Conservation (phyloP, 2,329 filamentous ascomycete genomes). For the Aspergillus eucalypticola region DNA sequence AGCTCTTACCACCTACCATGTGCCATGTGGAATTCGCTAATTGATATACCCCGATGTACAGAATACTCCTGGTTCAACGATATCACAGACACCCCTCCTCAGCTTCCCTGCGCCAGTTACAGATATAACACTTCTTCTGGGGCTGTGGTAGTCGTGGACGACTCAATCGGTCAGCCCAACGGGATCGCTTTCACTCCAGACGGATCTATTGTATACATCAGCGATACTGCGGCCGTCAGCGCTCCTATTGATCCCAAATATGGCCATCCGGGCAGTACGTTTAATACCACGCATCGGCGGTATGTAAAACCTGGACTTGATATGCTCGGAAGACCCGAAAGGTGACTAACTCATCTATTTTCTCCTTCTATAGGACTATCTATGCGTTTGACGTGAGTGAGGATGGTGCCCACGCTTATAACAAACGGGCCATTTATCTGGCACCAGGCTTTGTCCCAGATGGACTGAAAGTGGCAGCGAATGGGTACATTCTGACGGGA, state of each 20-base stretch:
- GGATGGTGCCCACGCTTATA: conserved; percentile 36
- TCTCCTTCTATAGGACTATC: conserved; percentile 26
- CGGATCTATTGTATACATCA: conserved; percentile 47
- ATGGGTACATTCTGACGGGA: conserved; percentile 45
- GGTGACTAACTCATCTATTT: background rate
- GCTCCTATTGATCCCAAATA: conserved; percentile 23
- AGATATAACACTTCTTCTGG: conserved; percentile 47
- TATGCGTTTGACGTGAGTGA: conserved; percentile 44
- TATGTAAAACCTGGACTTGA: conserved; percentile 1
- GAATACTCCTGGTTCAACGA: conserved; percentile 41
- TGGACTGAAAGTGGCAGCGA: conserved; percentile 45
- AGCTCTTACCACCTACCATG: conserved; percentile 14
- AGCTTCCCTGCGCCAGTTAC: conserved; percentile 39
- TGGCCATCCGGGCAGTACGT: conserved; percentile 27
- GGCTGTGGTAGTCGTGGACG: conserved; percentile 43
- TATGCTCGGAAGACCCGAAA: background rate
- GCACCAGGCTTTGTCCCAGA: conserved; percentile 44
- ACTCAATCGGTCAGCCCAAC: conserved; percentile 46
- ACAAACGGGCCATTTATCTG: conserved; percentile 45
- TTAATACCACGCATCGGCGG: conserved; percentile 33
- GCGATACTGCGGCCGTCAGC: conserved; percentile 40
- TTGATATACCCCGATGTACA: background rate
- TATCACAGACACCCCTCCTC: conserved; percentile 39
- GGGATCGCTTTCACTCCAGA: conserved; percentile 50
- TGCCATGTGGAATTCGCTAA: no score